Conservation (phyloP, 2,329 filamentous ascomycete species). For the Fusarium brevicatenulatum region DNA sequence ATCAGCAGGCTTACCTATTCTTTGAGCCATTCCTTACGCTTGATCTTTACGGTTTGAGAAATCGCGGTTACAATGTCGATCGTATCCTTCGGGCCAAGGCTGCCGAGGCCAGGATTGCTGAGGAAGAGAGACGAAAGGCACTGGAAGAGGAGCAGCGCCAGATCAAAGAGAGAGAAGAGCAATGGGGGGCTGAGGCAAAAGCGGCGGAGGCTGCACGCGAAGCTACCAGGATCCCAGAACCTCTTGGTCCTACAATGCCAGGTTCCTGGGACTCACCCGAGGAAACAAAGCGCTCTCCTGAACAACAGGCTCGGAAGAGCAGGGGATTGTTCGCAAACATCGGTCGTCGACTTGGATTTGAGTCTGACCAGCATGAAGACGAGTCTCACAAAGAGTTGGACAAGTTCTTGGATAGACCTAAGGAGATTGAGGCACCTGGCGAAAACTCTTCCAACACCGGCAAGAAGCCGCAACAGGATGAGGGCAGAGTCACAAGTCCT, state of each 20-base stretch:
- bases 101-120: constrained; percentile 86
- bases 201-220: constrained; percentile 53
- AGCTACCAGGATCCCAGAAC: constrained; percentile 54
- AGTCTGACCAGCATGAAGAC: constrained; percentile 58
- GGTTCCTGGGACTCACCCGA: constrained; percentile 79
- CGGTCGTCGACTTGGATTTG: constrained; percentile 74
- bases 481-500: constrained; percentile 68
- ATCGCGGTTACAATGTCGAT: constrained; percentile 95
- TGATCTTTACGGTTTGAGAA: constrained; percentile 81
- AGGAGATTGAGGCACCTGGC: constrained; percentile 32
- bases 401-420: constrained; percentile 55
- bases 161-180: constrained; percentile 66
- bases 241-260: constrained; percentile 68
- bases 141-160: constrained; percentile 77
- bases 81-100: constrained; percentile 90
- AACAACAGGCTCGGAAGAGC: constrained; percentile 53
- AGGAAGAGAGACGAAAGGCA: constrained; percentile 80
- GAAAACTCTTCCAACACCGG: constrained; percentile 24
- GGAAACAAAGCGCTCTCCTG: constrained; percentile 48
- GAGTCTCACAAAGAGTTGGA: constrained; percentile 54
- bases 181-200: constrained; percentile 53
- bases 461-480: constrained; percentile 49
- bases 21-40: constrained; percentile 91
- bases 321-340: constrained; percentile 75
- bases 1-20: constrained; percentile 88